phyloP scores from a whole-genome alignment of 75 land plant species.

The Picea glauca region DNA sequence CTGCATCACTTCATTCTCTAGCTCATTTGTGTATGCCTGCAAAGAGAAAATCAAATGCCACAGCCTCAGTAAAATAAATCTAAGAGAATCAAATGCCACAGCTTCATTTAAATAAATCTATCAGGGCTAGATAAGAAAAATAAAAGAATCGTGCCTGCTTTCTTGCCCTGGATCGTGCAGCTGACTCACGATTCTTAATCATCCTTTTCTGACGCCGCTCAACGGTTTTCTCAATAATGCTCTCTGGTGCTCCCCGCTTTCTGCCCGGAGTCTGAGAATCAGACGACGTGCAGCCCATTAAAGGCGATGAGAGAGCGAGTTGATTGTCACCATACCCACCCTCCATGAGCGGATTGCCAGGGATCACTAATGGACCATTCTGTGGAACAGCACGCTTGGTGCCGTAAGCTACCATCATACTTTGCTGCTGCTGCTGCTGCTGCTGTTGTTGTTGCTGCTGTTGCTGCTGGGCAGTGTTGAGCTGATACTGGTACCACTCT shows the following conservation, averaged over 20 bases:
- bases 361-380: constrained; percentile 10
- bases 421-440: constrained; percentile 17
- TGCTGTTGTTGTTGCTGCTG: constrained; percentile 14
- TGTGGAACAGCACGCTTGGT: constrained; percentile 18
- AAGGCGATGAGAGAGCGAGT: constrained; percentile 4
- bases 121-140: background rate
- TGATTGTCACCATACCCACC: constrained; percentile 20
- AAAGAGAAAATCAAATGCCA: background rate
- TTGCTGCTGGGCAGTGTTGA: background rate
- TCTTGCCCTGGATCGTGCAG: constrained; percentile 75
- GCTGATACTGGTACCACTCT: background rate
- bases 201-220: constrained; percentile 70
- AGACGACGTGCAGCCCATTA: background rate
- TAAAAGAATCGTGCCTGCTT: constrained; percentile 40
- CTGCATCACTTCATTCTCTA: constrained; percentile 78
- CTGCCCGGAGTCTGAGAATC: constrained; percentile 19
- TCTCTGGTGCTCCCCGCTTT: constrained; percentile 32
- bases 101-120: too few relatives aligned
- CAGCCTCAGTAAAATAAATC: too few relatives aligned
- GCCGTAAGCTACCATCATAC: constrained; percentile 28
- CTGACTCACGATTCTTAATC: constrained; percentile 82
- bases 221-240: constrained; percentile 41
- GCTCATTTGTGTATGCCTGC: constrained; percentile 89
- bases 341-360: constrained; percentile 18
- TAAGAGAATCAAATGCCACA: too few relatives aligned